Conservation (phyloP, 768 basidiomycete species). For the Floccularia luteovirens region DNA sequence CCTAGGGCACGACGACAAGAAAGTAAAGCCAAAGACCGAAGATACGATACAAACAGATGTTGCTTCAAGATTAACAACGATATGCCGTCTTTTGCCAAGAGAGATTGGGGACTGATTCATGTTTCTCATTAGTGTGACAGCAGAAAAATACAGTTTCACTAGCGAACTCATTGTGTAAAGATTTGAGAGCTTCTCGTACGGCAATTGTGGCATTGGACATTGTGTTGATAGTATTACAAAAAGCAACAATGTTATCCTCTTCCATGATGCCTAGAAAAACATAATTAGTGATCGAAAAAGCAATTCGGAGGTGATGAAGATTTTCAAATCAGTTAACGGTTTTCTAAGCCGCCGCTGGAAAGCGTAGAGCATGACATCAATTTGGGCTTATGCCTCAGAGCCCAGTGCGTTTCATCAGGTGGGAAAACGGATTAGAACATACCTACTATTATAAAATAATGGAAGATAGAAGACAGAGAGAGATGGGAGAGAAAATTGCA, state of each 20-base stretch:
- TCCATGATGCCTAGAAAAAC: constrained; percentile 13
- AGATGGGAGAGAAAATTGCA: no score
- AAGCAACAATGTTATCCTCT: constrained; percentile 13
- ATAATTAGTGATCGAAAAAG: constrained; percentile 3
- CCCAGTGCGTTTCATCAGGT: constrained; percentile 56
- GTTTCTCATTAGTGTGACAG: constrained; percentile 4
- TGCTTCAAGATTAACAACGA: constrained; percentile 89
- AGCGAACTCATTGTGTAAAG: constrained; percentile 48
- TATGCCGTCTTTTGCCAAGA: constrained; percentile 70
- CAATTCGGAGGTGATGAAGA: constrained; percentile 5
- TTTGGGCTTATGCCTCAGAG: constrained; percentile 41
- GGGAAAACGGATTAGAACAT: neutral
- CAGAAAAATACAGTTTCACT: constrained; percentile 4
- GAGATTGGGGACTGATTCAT: constrained; percentile 16
- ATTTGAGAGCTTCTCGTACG: constrained; percentile 46
- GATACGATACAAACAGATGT: constrained; percentile 74
- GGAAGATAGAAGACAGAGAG: no score
- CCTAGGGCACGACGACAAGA: constrained; percentile 65
- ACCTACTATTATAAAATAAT: constrained; percentile 1
- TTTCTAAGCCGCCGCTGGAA: constrained; percentile 45
- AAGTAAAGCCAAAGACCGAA: constrained; percentile 76
- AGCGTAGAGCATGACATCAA: constrained; percentile 23
- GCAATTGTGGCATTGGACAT: constrained; percentile 61
- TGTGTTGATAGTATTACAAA: constrained; percentile 33
- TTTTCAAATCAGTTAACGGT: constrained; percentile 36